A percentile compares a stretch with the other conserved stretches of the same genome.
Evolutionary conservation across 352 stramenopile species (phyloP).

Genomic region (Aphanomyces stellatus): DNA sequence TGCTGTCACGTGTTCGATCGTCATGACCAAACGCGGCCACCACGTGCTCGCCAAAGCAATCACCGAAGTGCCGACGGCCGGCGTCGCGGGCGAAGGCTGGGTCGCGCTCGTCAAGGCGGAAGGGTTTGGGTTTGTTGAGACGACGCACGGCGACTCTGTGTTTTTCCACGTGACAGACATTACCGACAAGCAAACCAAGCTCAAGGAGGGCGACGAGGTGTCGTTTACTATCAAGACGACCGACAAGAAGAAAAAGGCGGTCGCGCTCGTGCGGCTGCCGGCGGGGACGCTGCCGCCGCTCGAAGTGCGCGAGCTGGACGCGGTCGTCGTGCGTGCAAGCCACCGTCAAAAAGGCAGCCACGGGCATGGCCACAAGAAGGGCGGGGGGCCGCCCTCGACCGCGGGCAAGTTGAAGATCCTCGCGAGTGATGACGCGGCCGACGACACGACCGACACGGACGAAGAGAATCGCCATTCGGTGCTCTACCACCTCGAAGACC

Average conservation of each 20-base stretch:
- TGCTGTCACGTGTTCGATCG: constrained; percentile 49
- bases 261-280: constrained; percentile 39
- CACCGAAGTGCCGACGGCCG: constrained; percentile 31
- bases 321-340: constrained; percentile 54
- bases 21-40: constrained; percentile 52
- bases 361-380: constrained; percentile 35
- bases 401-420: constrained; percentile 45
- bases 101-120: constrained; percentile 55
- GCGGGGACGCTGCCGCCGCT: constrained; percentile 49
- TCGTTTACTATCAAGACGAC: constrained; percentile 44
- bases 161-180: constrained; percentile 80
- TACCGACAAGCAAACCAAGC: constrained; percentile 37
- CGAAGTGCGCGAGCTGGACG: constrained; percentile 29
- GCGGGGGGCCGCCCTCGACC: constrained; percentile 33
- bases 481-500: constrained; percentile 66
- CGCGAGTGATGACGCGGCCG: background rate
- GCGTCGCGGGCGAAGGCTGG: constrained; percentile 37
- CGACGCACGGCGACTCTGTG: constrained; percentile 32
- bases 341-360: constrained; percentile 32
- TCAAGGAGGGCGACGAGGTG: constrained; percentile 69
- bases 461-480: constrained; percentile 23
- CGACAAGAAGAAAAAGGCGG: constrained; percentile 72
- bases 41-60: constrained; percentile 62
- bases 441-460: background rate
- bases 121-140: constrained; percentile 70